Conservation (phyloP, 306 rosid genomes). For the Vigna radiata region DNA sequence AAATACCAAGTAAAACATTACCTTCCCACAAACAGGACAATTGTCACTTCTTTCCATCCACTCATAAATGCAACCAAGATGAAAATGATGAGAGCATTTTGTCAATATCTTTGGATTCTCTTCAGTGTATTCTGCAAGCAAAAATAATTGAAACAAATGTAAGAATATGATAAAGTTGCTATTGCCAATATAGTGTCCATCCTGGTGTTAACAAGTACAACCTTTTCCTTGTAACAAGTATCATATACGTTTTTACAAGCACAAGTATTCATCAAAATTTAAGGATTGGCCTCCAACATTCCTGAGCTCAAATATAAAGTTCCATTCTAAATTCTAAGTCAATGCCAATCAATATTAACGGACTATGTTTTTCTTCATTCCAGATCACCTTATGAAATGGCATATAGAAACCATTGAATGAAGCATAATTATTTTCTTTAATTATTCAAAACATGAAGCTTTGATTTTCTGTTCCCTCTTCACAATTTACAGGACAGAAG, state of each 20-base stretch:
- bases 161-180: conserved; percentile 28
- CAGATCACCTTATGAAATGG: conserved; percentile 28
- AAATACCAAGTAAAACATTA: conserved; percentile 45
- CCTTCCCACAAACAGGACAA: conserved; percentile 99
- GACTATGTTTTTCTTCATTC: conserved; percentile 16
- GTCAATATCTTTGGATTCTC: conserved; percentile 96
- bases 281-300: not conserved
- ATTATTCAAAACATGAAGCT: conserved; percentile 4
- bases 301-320: conserved; percentile 15
- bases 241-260: not conserved
- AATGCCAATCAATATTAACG: conserved; percentile 9
- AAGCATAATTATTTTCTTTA: conserved; percentile 12
- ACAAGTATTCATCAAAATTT: not conserved
- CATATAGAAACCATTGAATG: not conserved
- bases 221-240: conserved; percentile 40
- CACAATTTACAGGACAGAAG: conserved; percentile 4
- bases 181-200: conserved; percentile 23
- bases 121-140: conserved; percentile 73
- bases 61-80: conserved; percentile 98
- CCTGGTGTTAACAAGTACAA: conserved; percentile 35
- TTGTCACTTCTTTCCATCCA: conserved; percentile 99
- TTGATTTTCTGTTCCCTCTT: not conserved
- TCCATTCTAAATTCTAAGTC: conserved; percentile 10
- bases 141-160: conserved; percentile 32
- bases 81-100: conserved; percentile 93